Percentiles rank a stretch among this genome's conserved stretches.
phyloP scores from a whole-genome alignment of 768 basidiomycete species.

The Mycena sanguinolenta region DNA sequence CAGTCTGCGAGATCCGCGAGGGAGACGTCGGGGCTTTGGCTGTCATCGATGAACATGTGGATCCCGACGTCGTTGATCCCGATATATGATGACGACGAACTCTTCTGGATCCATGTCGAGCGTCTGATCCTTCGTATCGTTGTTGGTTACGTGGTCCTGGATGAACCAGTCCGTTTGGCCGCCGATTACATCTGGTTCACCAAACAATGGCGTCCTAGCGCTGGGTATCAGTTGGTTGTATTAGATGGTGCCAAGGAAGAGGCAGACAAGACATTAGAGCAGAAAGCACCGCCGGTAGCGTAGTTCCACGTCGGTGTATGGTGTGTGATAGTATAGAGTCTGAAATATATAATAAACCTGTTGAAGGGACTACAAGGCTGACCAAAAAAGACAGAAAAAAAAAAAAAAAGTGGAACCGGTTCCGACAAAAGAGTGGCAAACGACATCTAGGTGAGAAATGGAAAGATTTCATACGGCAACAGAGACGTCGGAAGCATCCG shows the following conservation, averaged over 20 bases:
- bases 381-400: conserved; percentile 10
- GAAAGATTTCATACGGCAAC: conserved; percentile 75
- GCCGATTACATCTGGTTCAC: conserved; percentile 35
- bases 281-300: no score
- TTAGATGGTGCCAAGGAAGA: not conserved
- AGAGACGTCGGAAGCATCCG: conserved; percentile 69
- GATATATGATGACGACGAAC: conserved; percentile 40
- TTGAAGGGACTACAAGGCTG: not conserved
- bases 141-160: conserved; percentile 38
- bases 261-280: conserved; percentile 31
- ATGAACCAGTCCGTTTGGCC: conserved; percentile 43
- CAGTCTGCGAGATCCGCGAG: conserved; percentile 38
- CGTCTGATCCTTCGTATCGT: conserved; percentile 35
- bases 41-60: conserved; percentile 36
- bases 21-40: conserved; percentile 28
- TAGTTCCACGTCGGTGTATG: conserved; percentile 19
- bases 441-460: conserved; percentile 34
- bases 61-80: conserved; percentile 42
- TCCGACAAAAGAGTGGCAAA: conserved; percentile 36
- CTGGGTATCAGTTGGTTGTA: not conserved
- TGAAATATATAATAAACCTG: conserved; percentile 31
- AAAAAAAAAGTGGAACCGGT: no score
- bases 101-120: conserved; percentile 39
- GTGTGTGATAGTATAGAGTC: conserved; percentile 20
- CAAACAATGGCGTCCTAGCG: conserved; percentile 14